Base-by-base conservation (phyloP, 352 stramenopile genomes). In the Pythium myriotylum region DNA sequence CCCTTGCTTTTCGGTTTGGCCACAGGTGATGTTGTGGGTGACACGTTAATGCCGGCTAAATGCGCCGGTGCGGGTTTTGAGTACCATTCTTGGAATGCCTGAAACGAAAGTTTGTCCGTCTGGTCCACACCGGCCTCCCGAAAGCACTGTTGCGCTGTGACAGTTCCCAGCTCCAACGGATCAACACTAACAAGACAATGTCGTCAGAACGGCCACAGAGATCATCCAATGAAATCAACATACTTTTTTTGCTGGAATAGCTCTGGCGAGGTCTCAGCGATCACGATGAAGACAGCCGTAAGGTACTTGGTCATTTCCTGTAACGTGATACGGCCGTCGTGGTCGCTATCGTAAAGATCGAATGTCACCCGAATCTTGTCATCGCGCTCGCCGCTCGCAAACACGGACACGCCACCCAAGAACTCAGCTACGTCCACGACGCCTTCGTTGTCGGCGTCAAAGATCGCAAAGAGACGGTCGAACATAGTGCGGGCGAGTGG, bases 291-390 rank as follows among this genome's bases (percentile, higher is more conserved):
- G 5, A 96, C 82, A 2, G 81, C 79, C 17, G 85, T 90, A 46
- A 96, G 72, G 65, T 96, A 96, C 51, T 86, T 94, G 12, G 74
- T 84, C 88, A 97, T 96, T 64, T 96, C 88, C 57, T 81, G 69
- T 35, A 84, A 76, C 29, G 80, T 82, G 56, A 97, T 94, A 70
- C 82, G 91, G 7, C 86, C 88, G 62, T 96, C 87, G 33, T 74
- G 76, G 65, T 96, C 87, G 47, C 68, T 67, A 27, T 97, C 89
- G 63, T 92, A 96, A 10, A 97, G 73, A 45, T 94, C 83, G 63
- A 97, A 97, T 20, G 78, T 92, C 17, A 86, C 67, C 3, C 72
- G 77, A 48, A 95, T 91, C 63, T 95, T 95, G 54, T 96, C 84
- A 35, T 94, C 84, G 14, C 81, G 81, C 20, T 93, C 83, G 22